These are phyloP conservation scores for Talaromyces verruculosus DNA, from an alignment of 2,329 filamentous ascomycete genomes.

Conservation along the genomic window DNA sequence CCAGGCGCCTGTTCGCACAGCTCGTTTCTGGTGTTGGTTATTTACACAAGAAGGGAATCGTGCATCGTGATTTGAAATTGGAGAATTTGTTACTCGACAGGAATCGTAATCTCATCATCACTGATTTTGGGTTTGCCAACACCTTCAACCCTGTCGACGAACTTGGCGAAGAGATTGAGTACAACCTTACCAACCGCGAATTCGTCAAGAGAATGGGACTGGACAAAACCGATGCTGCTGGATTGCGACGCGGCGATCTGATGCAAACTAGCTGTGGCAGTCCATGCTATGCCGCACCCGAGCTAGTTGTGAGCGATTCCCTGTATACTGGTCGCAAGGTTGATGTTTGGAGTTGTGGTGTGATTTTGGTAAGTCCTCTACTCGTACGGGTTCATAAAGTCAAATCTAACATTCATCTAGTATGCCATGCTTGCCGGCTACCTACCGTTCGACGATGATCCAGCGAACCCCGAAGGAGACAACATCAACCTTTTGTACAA, in stretches of 20 bases:
- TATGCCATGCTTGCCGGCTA: conserved; percentile 99
- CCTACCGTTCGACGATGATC: conserved; percentile 95
- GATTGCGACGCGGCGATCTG: conserved; percentile 80
- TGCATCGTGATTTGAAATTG: conserved; percentile 93
- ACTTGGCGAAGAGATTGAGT: conserved; percentile 84
- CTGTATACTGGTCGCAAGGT: conserved; percentile 97
- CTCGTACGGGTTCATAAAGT: no score
- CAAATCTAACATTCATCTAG: conserved; percentile 50
- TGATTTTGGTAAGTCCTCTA: conserved; percentile 71
- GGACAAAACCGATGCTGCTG: conserved; percentile 73
- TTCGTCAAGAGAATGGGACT: conserved; percentile 84
- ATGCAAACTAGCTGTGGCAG: conserved; percentile 99
- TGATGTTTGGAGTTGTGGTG: conserved; percentile 98
- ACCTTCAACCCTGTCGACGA: conserved; percentile 91
- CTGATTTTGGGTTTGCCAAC: conserved; percentile 98
- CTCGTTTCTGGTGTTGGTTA: conserved; percentile 96
- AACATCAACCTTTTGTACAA: conserved; percentile 99
- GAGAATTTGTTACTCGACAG: conserved; percentile 94
- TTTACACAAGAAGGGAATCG: conserved; percentile 96
- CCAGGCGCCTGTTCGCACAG: conserved; percentile 88
- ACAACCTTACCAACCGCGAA: conserved; percentile 80
- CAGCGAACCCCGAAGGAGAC: conserved; percentile 95
- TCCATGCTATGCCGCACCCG: conserved; percentile 94
- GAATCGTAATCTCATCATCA: conserved; percentile 99
- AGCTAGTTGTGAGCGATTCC: conserved; percentile 95